These are phyloP conservation scores for Arachis hypogaea DNA, from an alignment of 306 rosid genomes.

Conservation along the genomic window DNA sequence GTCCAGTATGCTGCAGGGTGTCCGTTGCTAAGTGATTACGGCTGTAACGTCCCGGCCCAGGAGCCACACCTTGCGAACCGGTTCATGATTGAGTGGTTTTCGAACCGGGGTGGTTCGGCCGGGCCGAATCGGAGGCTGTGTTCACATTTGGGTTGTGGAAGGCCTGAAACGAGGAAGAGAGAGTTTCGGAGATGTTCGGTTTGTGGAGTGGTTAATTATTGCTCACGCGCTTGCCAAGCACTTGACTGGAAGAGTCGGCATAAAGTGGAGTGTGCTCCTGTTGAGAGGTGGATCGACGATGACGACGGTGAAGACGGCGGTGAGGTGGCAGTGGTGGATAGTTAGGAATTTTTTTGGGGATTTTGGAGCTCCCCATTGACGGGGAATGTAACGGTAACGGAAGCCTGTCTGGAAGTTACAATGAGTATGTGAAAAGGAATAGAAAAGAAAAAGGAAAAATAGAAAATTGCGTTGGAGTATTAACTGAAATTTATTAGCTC, in stretches of 20 bases:
- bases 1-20: conserved; percentile 53
- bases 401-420: conserved; percentile 22
- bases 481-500: conserved; percentile 2
- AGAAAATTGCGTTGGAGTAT: not conserved
- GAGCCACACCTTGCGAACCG: conserved; percentile 72
- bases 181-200: conserved; percentile 95
- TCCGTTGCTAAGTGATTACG: conserved; percentile 81
- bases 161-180: conserved; percentile 85
- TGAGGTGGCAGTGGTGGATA: conserved; percentile 42
- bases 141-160: conserved; percentile 85
- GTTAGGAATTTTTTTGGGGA: conserved; percentile 31
- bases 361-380: not conserved
- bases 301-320: conserved; percentile 52
- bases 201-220: conserved; percentile 79
- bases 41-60: conserved; percentile 85
- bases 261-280: conserved; percentile 74
- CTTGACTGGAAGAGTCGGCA: conserved; percentile 95
- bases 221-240: conserved; percentile 98
- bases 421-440: conserved; percentile 14
- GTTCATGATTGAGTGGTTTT: conserved; percentile 79
- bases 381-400: conserved; percentile 35
- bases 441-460: not conserved
- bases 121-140: conserved; percentile 68
- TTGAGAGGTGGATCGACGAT: conserved; percentile 71
- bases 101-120: conserved; percentile 37